These are phyloP conservation scores for Dioscorea cayenensis DNA, from an alignment of 116 monocot species.

Conservation along the genomic window DNA sequence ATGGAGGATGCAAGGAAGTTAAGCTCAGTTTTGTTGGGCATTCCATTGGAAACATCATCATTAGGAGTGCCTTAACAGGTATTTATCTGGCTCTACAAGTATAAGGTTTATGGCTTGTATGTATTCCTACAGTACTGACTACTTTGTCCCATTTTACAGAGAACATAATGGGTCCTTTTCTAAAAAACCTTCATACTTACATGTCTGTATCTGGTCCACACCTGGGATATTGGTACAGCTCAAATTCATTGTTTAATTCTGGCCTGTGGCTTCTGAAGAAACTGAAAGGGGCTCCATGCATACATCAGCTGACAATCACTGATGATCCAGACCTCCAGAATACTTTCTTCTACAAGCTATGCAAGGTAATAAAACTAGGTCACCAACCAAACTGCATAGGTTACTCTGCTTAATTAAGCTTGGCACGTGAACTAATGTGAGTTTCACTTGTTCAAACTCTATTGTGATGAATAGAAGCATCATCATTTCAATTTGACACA, in stretches of 20 bases:
- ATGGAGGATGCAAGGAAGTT: conserved; percentile 75
- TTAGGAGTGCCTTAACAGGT: conserved; percentile 88
- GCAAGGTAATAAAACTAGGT: conserved; percentile 48
- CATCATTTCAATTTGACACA: too few relatives aligned
- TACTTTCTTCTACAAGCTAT: conserved; percentile 93
- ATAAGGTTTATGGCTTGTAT: not conserved
- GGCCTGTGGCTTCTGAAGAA: conserved; percentile 95
- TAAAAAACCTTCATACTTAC: conserved; percentile 71
- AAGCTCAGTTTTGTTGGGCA: conserved; percentile 96
- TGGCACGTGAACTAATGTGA: not conserved
- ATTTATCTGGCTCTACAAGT: conserved; percentile 1
- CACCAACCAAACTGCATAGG: not conserved
- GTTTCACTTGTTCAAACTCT: too few relatives aligned
- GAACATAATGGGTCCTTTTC: conserved; percentile 54
- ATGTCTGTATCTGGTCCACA: conserved; percentile 94
- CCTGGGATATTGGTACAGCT: conserved; percentile 89
- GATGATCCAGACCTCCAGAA: conserved; percentile 84
- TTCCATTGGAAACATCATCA: conserved; percentile 98
- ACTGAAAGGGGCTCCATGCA: conserved; percentile 74
- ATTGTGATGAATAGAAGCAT: too few relatives aligned
- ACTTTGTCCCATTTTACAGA: conserved; percentile 36
- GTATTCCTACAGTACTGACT: not conserved
- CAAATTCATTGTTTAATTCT: conserved; percentile 93
- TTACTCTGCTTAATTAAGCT: not conserved
- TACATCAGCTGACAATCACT: conserved; percentile 89